A percentile compares a stretch with the other conserved stretches of the same genome.
Conservation (phyloP, 2,329 filamentous ascomycete genomes). For the Diaporthe velutina region DNA sequence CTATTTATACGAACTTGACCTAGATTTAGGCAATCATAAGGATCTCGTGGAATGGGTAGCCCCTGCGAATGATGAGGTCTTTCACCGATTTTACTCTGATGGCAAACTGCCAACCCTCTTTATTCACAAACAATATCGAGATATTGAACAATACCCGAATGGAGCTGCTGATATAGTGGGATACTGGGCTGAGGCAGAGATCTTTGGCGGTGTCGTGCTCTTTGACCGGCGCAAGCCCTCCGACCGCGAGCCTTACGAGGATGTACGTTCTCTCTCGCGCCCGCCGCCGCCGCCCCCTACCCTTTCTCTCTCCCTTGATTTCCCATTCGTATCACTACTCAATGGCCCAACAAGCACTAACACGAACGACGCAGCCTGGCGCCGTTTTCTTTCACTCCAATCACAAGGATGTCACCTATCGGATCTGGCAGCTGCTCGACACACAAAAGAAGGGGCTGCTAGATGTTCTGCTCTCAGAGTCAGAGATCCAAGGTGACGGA, state of each 20-base stretch:
- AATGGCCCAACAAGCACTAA: background rate
- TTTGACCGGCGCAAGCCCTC: constrained; percentile 39
- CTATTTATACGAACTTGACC: constrained; percentile 42
- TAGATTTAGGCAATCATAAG: constrained; percentile 43
- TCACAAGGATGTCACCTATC: constrained; percentile 41
- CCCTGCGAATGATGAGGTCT: constrained; percentile 37
- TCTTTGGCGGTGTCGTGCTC: constrained; percentile 45
- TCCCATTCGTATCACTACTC: no score
- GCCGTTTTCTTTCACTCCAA: constrained; percentile 44
- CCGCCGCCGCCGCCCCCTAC: no score
- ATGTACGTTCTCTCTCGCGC: background rate
- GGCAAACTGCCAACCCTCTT: constrained; percentile 45
- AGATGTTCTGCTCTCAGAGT: constrained; percentile 42
- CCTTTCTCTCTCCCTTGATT: background rate
- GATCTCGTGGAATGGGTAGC: constrained; percentile 44
- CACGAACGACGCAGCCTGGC: background rate
- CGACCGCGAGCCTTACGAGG: background rate
- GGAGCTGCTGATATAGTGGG: constrained; percentile 46
- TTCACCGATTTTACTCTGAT: background rate
- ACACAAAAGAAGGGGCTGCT: constrained; percentile 43
- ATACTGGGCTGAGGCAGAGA: constrained; percentile 47
- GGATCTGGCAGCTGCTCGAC: constrained; percentile 44
- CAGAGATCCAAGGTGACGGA: background rate
- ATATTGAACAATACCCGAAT: constrained; percentile 48
- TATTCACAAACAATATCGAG: constrained; percentile 44